phyloP scores from a whole-genome alignment of 2,329 filamentous ascomycete genomes.

The Raffaelea albimanens region DNA sequence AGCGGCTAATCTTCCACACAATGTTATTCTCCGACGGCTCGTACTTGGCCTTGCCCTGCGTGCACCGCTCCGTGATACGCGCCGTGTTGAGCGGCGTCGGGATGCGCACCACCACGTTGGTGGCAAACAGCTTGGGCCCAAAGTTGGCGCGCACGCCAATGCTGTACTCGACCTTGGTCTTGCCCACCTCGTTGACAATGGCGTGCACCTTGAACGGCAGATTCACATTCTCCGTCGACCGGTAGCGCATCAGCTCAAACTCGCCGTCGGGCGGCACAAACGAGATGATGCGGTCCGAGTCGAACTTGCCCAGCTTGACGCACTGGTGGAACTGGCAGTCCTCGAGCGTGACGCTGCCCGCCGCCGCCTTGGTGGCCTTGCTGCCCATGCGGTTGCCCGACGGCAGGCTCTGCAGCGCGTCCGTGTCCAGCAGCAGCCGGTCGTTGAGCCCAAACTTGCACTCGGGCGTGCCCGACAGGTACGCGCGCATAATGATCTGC shows the following conservation, averaged over 20 bases:
- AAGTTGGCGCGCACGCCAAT: slow-evolving; percentile 97
- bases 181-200: slow-evolving; percentile 95
- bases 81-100: slow-evolving; percentile 96
- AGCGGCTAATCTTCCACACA: slow-evolving; percentile 98
- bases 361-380: slow-evolving; percentile 90
- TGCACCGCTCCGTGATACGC: slow-evolving; percentile 83
- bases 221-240: slow-evolving; percentile 97
- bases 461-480: slow-evolving; percentile 90
- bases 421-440: slow-evolving; percentile 77
- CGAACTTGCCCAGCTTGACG: slow-evolving; percentile 94
- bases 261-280: slow-evolving; percentile 96
- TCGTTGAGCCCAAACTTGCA: slow-evolving; percentile 99
- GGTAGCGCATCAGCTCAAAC: slow-evolving; percentile 98
- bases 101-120: slow-evolving; percentile 89
- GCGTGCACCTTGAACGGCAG: slow-evolving; percentile 97
- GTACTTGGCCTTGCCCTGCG: slow-evolving; percentile 95
- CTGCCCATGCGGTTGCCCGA: slow-evolving; percentile 70
- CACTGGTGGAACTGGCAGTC: slow-evolving; percentile 99
- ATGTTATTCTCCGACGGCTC: slow-evolving; percentile 97
- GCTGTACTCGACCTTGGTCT: slow-evolving; percentile 97
- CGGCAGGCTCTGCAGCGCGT: slow-evolving; percentile 54
- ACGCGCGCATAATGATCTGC: slow-evolving; percentile 97
- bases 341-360: slow-evolving; percentile 89
- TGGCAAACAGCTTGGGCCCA: slow-evolving; percentile 89
- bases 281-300: slow-evolving; percentile 90